Evolutionary conservation across 495 filamentous ascomycete species (phyloP), one percentile per base, ranked within the genome.

Genomic region (Trichoderma virens): DNA sequence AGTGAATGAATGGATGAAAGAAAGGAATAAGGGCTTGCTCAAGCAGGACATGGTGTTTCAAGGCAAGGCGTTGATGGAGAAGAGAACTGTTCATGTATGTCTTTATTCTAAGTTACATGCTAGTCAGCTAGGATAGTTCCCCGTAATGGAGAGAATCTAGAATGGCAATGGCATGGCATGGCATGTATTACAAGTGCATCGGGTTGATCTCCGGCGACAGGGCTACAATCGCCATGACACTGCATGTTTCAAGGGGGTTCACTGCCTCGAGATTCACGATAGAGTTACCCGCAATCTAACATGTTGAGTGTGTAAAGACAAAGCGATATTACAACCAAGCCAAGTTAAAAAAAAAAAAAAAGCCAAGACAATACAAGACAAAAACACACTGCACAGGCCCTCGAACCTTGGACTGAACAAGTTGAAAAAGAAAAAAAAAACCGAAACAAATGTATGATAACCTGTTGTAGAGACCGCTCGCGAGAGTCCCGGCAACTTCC

Each of bases 331-430:
- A 45, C 38, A 28, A 43, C 59, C 27, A 31, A 43, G 11, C 39
- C 51, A 59, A 64, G 38, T 61, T 3, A 60, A 62, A 65, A 59
- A 65, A 47, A 62, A 30, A 65, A 62, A 62, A 51, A 65, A 47
- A 30, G 38, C 64, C 41, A 54, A 39, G 59, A 23, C 61, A 56
- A 30, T 41, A 27, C 3, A 30, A 23, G n/a, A 47, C 16, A 47
- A n/a, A 47, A 8, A 25, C 43, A 47, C 43, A 47, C 18, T 7
- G 43, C 43, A 18, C 2, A 41, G 11, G 18, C 18, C 5, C 45
- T 51, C n/a, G 20, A 20, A n/a, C 63, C 32, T 39, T 34, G 61
- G 60, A 39, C 25, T 30, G 27, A 4, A 56, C 6, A 56, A 30
- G 16, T 28, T 5, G 20, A n/a, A 13, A 1, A 56, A 56, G 11